These are phyloP conservation scores for Magnaporthiopsis incrustans DNA, from an alignment of 2,329 filamentous ascomycete species.

Conservation along the genomic window DNA sequence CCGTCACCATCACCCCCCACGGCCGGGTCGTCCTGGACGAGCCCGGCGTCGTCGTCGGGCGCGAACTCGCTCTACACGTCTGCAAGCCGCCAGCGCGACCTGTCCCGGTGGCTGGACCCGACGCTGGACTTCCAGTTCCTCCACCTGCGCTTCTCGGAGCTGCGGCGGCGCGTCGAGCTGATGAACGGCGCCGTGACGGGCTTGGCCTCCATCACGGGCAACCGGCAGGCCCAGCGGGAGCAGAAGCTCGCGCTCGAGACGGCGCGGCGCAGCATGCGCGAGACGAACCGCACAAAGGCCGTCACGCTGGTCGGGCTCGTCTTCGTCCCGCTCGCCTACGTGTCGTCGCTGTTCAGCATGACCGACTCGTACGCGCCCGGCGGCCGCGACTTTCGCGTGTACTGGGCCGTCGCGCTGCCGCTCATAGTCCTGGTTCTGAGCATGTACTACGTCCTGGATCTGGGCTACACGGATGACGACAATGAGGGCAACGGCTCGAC, in stretches of 20 bases:
- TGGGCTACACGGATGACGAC: conserved; percentile 12
- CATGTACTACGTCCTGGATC: conserved; percentile 15
- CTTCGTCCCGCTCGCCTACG: conserved; percentile 17
- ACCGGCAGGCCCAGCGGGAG: conserved; percentile 16
- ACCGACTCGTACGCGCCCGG: conserved; percentile 15
- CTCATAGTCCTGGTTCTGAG: conserved; percentile 14
- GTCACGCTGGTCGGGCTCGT: conserved; percentile 18
- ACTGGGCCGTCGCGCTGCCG: conserved; percentile 15
- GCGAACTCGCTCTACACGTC: too few relatives aligned
- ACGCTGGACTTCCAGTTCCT: conserved; percentile 17
- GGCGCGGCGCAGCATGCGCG: conserved; percentile 13
- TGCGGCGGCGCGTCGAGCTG: conserved; percentile 15
- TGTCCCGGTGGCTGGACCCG: conserved; percentile 12
- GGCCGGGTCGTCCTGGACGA: background rate
- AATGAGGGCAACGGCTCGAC: conserved; percentile 13
- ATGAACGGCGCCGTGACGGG: conserved; percentile 18
- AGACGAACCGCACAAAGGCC: conserved; percentile 18
- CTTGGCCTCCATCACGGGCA: conserved; percentile 18
- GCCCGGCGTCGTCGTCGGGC: too few relatives aligned
- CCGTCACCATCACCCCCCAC: background rate
- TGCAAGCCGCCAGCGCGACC: background rate
- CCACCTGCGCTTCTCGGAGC: conserved; percentile 15
- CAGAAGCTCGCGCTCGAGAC: conserved; percentile 14
- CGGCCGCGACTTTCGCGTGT: conserved; percentile 14
- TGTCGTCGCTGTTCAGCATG: conserved; percentile 17